Conservation (phyloP, 805 yeast genomes). For the Cyberlindnera euphorbiae region DNA sequence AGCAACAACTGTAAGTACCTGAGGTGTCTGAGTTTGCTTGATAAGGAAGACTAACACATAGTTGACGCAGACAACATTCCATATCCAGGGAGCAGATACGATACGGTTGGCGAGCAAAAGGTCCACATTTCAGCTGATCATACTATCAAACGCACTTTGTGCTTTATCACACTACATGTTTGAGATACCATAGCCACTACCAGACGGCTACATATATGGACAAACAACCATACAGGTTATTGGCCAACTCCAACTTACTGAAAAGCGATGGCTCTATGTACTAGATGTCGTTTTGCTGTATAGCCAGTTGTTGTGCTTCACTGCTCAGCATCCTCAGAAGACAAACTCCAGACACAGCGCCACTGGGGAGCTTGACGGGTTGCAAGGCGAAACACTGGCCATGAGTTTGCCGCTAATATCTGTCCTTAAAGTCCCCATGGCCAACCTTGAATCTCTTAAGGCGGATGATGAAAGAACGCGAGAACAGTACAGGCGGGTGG, state of each 20-base stretch:
- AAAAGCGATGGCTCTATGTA: slow-evolving; percentile 13
- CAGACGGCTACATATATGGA: slow-evolving; percentile 24
- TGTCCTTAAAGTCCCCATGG: slow-evolving; percentile 14
- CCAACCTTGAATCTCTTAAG: slow-evolving; percentile 11
- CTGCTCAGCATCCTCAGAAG: slow-evolving; percentile 10
- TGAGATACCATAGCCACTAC: slow-evolving; percentile 20
- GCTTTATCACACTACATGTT: slow-evolving; percentile 11
- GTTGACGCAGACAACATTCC: too few species aligned
- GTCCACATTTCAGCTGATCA: slow-evolving; percentile 12
- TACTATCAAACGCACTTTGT: slow-evolving; percentile 9
- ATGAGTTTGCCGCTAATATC: slow-evolving; percentile 11
- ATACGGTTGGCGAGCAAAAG: slow-evolving; percentile 6
- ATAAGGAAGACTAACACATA: neutral
- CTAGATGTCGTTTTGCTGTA: slow-evolving; percentile 17
- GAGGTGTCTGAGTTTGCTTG: too few species aligned
- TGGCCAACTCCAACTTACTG: slow-evolving; percentile 19
- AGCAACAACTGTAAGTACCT: slow-evolving; percentile 9
- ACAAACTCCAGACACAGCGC: slow-evolving; percentile 1
- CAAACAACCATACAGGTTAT: slow-evolving; percentile 24
- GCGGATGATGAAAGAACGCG: slow-evolving; percentile 13
- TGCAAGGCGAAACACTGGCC: slow-evolving; percentile 19
- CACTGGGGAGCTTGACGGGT: slow-evolving; percentile 18
- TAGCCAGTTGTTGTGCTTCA: slow-evolving; percentile 16
- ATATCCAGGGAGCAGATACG: too few species aligned
- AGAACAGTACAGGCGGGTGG: slow-evolving; percentile 3